A percentile compares a stretch with the other conserved stretches of the same genome.
phyloP scores from a whole-genome alignment of 148 eudicot species.

The Oxyria digyna region DNA sequence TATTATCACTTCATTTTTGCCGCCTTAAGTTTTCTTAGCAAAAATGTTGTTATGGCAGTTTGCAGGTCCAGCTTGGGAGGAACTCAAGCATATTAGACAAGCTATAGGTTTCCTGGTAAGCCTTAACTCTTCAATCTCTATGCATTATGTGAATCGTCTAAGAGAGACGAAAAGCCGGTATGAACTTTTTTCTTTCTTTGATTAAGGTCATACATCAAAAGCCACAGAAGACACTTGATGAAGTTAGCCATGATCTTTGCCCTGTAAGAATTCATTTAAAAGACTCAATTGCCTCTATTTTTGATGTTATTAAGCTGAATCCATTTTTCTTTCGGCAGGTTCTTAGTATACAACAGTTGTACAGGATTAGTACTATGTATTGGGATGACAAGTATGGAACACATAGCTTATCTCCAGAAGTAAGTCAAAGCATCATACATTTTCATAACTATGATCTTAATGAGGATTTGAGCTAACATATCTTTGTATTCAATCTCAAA shows the following conservation, averaged over 20 bases:
- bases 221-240: constrained; percentile 77
- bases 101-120: constrained; percentile 83
- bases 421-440: constrained; percentile 23
- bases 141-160: not conserved
- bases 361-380: constrained; percentile 90
- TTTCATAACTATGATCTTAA: not conserved
- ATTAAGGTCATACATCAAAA: constrained; percentile 84
- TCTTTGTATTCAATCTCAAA: constrained; percentile 2
- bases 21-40: constrained; percentile 6
- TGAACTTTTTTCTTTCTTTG: not conserved
- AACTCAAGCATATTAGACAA: constrained; percentile 85
- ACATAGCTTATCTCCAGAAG: constrained; percentile 74
- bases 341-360: constrained; percentile 84
- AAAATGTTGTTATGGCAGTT: constrained; percentile 31
- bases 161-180: no score
- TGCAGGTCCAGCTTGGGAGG: constrained; percentile 85
- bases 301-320: not conserved
- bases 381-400: constrained; percentile 96
- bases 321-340: constrained; percentile 28
- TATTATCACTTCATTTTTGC: not conserved
- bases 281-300: not conserved
- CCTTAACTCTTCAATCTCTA: not conserved
- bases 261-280: constrained; percentile 42
- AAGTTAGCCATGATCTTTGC: constrained; percentile 87
- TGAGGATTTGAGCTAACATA: not conserved